phyloP scores from a whole-genome alignment of 1,139 yeast genomes.

The Candida glucosophila region DNA sequence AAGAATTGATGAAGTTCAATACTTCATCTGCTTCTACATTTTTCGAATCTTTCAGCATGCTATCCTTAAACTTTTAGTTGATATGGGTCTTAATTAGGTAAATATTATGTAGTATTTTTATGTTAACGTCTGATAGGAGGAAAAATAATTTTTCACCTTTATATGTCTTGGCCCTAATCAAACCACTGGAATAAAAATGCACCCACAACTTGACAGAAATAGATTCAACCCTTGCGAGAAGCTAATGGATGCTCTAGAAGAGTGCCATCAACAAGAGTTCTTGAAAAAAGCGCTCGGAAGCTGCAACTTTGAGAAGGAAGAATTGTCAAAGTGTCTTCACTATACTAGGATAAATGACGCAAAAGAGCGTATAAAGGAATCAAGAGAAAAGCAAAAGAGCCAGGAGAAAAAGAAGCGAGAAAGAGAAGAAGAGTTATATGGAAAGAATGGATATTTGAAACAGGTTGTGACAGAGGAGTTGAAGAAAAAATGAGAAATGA shows the following conservation, averaged over 20 bases:
- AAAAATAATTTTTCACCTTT: no score
- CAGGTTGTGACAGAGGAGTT: slow-evolving; percentile 45
- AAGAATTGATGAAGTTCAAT: slow-evolving; percentile 77
- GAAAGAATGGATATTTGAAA: slow-evolving; percentile 65
- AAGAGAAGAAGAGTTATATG: slow-evolving; percentile 70
- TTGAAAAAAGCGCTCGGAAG: slow-evolving; percentile 70
- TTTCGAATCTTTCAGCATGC: slow-evolving; percentile 6
- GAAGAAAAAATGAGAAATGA: slow-evolving; percentile 9
- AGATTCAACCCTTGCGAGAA: slow-evolving; percentile 59
- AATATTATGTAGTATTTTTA: no score
- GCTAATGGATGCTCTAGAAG: slow-evolving; percentile 79
- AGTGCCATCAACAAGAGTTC: slow-evolving; percentile 74
- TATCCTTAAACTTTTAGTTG: no score
- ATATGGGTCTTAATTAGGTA: no score
- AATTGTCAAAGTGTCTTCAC: slow-evolving; percentile 70
- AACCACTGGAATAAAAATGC: no score
- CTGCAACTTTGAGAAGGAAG: slow-evolving; percentile 81
- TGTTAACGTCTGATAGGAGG: no score
- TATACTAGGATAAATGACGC: slow-evolving; percentile 66
- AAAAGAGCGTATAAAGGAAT: slow-evolving; percentile 49
- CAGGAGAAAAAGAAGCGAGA: slow-evolving; percentile 50
- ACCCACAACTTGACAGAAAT: slow-evolving; percentile 39
- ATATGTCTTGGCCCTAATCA: no score
- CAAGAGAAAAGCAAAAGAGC: slow-evolving; percentile 47
- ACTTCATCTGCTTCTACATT: slow-evolving; percentile 63